phyloP scores from a whole-genome alignment of 2,329 filamentous ascomycete species.

The Ascochyta lentis region DNA sequence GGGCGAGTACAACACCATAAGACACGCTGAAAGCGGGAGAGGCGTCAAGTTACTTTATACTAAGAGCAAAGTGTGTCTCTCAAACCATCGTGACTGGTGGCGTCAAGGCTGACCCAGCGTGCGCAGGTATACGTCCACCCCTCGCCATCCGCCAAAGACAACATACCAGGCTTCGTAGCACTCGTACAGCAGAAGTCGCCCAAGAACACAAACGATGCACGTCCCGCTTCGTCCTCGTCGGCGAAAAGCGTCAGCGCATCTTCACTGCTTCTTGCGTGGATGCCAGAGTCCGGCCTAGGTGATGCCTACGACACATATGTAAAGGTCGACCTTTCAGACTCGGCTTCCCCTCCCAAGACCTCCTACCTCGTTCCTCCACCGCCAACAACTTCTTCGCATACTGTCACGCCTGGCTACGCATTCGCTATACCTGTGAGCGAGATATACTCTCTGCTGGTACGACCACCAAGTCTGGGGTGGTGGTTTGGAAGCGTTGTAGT shows the following conservation, averaged over 20 bases:
- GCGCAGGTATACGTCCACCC: slow-evolving; percentile 91
- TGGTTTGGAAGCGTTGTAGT: slow-evolving; percentile 97
- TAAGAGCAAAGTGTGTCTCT: slow-evolving; percentile 81
- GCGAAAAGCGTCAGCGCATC: slow-evolving; percentile 61
- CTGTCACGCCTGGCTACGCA: slow-evolving; percentile 77
- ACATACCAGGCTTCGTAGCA: slow-evolving; percentile 92
- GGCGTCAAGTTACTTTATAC: slow-evolving; percentile 94
- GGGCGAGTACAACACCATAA: slow-evolving; percentile 92
- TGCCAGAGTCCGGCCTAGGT: slow-evolving; percentile 87
- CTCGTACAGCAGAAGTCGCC: slow-evolving; percentile 83
- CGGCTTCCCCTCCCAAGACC: slow-evolving; percentile 80
- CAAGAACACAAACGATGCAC: slow-evolving; percentile 35
- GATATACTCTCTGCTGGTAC: slow-evolving; percentile 87
- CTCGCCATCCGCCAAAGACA: slow-evolving; percentile 90
- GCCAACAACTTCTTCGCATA: slow-evolving; percentile 80
- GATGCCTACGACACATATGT: slow-evolving; percentile 87
- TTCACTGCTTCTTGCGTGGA: slow-evolving; percentile 87
- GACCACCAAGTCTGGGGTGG: slow-evolving; percentile 94
- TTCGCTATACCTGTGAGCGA: slow-evolving; percentile 91
- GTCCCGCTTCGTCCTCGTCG: slow-evolving; percentile 52
- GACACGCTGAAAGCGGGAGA: slow-evolving; percentile 74
- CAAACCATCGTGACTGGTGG: slow-evolving; percentile 45
- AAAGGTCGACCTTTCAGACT: slow-evolving; percentile 89
- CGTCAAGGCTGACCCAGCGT: slow-evolving; percentile 27
- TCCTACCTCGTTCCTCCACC: slow-evolving; percentile 91